Conservation (phyloP, 192 early-diverging fungal genomes). For the Pilobolus umbonatus region DNA sequence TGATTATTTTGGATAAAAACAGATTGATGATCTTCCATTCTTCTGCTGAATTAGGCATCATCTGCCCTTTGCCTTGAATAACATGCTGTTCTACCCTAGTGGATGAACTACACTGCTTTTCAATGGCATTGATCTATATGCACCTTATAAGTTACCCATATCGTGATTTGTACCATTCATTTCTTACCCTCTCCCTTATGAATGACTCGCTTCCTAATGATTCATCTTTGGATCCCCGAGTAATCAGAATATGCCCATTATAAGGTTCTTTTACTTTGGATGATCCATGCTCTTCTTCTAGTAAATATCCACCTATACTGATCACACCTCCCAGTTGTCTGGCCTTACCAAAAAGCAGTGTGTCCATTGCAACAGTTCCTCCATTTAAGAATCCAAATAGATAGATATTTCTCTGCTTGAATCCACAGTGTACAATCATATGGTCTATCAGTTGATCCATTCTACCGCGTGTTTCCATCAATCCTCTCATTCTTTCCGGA, state of each 20-base stretch:
- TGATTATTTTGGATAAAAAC: conserved; percentile 55
- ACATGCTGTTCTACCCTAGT: conserved; percentile 32
- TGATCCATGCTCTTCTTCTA: conserved; percentile 36
- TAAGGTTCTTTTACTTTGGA: conserved; percentile 18
- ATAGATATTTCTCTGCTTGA: conserved; percentile 41
- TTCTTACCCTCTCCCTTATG: conserved; percentile 34
- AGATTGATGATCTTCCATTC: conserved; percentile 63
- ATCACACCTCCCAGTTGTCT: conserved; percentile 52
- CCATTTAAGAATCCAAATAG: conserved; percentile 79
- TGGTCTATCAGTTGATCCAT: conserved; percentile 44
- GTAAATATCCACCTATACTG: conserved; percentile 55
- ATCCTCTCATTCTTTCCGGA: conserved; percentile 39
- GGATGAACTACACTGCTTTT: conserved; percentile 29
- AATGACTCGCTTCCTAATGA: conserved; percentile 28
- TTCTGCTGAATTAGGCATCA: conserved; percentile 52
- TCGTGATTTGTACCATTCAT: not conserved
- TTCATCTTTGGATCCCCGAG: conserved; percentile 58
- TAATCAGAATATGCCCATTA: conserved; percentile 45
- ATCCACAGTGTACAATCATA: conserved; percentile 40
- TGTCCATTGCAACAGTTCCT: conserved; percentile 59
- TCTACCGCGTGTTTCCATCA: conserved; percentile 39
- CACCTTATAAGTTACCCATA: not conserved
- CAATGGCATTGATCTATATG: conserved; percentile 26
- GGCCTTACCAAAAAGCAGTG: conserved; percentile 48
- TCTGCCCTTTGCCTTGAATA: conserved; percentile 55